Conservation (phyloP, 1,284 basidiomycete genomes). For the Cryptococcus sp. region DNA sequence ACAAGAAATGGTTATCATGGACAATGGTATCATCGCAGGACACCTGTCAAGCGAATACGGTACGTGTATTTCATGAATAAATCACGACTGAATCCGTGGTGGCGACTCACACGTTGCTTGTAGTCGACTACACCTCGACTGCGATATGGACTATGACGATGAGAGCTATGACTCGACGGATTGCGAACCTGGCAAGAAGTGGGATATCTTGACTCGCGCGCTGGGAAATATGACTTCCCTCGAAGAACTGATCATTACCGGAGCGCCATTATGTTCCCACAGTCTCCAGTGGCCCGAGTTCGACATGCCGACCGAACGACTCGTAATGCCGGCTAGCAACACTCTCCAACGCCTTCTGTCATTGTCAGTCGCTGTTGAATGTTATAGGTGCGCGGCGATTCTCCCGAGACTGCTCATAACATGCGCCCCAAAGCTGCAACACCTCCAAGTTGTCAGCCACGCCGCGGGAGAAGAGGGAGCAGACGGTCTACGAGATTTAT, state of each 20-base stretch:
- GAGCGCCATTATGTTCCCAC: background rate
- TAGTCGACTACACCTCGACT: background rate
- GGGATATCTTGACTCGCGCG: background rate
- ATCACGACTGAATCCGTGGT: background rate
- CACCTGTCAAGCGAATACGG: background rate
- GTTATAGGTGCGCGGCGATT: background rate
- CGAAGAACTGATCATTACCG: background rate
- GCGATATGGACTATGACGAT: background rate
- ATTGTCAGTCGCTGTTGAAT: background rate
- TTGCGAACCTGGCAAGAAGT: background rate
- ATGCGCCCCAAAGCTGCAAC: background rate
- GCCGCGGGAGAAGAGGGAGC: background rate
- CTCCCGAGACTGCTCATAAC: background rate
- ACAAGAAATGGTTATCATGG: too few species aligned
- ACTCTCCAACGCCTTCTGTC: background rate
- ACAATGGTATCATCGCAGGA: too few species aligned
- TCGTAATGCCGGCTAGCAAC: background rate
- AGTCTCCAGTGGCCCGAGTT: background rate
- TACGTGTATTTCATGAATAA: background rate
- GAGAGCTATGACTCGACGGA: background rate
- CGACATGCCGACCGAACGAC: background rate
- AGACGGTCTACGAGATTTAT: background rate
- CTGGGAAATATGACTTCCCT: background rate
- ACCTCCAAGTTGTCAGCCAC: background rate
- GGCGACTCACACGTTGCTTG: background rate